Evolutionary conservation across 2,329 filamentous ascomycete species (phyloP), one percentile per base, ranked within the genome.

Genomic region (Alternaria novae-zelandiae): DNA sequence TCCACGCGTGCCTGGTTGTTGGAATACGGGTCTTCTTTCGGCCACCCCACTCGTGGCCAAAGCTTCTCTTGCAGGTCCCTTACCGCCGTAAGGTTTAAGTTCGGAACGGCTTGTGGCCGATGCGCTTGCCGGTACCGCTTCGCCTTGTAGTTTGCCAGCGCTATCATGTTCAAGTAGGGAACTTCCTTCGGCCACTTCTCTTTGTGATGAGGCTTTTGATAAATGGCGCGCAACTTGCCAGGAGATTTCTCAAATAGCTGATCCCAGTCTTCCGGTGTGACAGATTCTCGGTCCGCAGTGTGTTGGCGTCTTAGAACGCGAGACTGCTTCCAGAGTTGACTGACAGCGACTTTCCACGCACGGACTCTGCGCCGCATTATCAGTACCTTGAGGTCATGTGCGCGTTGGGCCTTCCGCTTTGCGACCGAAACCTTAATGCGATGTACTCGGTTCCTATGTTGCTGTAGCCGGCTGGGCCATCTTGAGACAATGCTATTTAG

Each of bases 191-290:
- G 57, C 57, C 49, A 54, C 4, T 28, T 36, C 9, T 25, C 15
- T 12, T 13, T 41, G 10, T 20, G 26, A 32, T 30, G 20, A 23
- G 13, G 12, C 13, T 23, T 46, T 15, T 44, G 21, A 15, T 45
- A 53, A 10, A 54, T 12, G 25, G 21, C 13, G 4, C 13, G 49
- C 20, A 41, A n/a, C 36, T 59, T 54, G 8, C 57, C 41, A 28
- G 20, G 13, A 12, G 13, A 17, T 11, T 49, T 26, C n/a, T n/a
- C 36, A 12, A 20, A 36, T 13, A 32, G 23, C 11, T 30, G 25
- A 32, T 59, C 26, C 47, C 57, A 59, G 11, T 59, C 49, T 25
- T 11, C 41, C 6, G 49, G 25, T 26, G 57, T 54, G 20, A 59
- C 57, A n/a, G 41, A 59, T 8, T 17, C 44, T 9, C 23, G 23